Percentiles rank a stretch among this genome's conserved stretches.
phyloP scores from a whole-genome alignment of 306 rosid genomes.

The Elaeagnus macrophylla region DNA sequence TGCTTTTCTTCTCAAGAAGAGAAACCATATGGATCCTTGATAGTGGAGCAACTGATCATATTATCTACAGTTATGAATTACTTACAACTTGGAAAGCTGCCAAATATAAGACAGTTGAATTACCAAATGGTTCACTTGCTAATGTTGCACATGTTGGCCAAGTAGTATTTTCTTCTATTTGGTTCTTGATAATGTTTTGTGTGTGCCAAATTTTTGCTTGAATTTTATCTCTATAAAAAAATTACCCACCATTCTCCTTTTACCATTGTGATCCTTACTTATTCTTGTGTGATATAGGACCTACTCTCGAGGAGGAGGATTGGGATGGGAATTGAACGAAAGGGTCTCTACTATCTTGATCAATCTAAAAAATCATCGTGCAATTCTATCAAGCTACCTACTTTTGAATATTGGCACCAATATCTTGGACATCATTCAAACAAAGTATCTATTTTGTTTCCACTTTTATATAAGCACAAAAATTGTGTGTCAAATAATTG shows the following conservation, averaged over 20 bases:
- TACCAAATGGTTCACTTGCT: not conserved
- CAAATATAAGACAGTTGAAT: not conserved
- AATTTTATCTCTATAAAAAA: not conserved
- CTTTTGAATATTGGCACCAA: not conserved
- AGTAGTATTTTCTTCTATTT: not conserved
- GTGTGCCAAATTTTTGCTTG: not conserved
- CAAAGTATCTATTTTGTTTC: not conserved
- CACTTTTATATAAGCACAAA: not conserved
- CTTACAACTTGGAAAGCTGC: not conserved
- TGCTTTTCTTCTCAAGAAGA: not conserved
- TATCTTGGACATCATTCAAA: not conserved
- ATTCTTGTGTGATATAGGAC: not conserved
- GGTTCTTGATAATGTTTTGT: constrained; percentile 5
- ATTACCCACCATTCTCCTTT: too few relatives aligned
- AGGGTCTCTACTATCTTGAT: not conserved
- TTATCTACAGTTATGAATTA: not conserved
- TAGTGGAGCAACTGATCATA: not conserved
- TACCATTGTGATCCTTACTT: too few relatives aligned
- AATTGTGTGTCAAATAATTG: not conserved
- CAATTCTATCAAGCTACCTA: not conserved
- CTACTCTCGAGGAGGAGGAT: not conserved
- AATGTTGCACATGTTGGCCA: not conserved
- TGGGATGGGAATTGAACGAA: not conserved
- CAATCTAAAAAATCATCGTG: not conserved
- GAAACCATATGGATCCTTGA: not conserved